Evolutionary conservation across 176 grass and related monocot genomes (phyloP), one percentile per base, ranked within the genome.

Genomic region (Oryza glumipatula): DNA sequence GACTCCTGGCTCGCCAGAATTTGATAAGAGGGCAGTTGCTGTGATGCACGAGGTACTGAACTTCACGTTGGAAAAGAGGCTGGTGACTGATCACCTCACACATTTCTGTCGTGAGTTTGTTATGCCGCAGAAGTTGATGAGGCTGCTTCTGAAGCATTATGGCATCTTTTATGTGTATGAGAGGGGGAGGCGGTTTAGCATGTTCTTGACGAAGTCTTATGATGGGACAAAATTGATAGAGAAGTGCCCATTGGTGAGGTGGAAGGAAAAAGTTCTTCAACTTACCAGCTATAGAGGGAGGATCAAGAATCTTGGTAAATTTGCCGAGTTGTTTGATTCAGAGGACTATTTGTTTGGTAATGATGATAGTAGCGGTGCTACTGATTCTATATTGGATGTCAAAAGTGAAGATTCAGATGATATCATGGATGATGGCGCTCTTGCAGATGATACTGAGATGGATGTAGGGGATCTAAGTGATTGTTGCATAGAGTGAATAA

Each of bases 81-180:
- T 98, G 68, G 95, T 98, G 61, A 98, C 92, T 0, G 91, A 98
- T 80, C 91, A 98, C 46, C 90, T 95, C 48, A 98, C 95, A 0
- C 90, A 93, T 83, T 98, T 98, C 74, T 80, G 91, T 16, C 85
- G 85, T 35, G 95, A 98, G 86, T 93, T 98, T 93, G 89, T 93
- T 38, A 95, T 93, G 95, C 92, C 95, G 9, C 95, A 98, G 74
- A 95, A 98, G 81, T 82, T 97, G 51, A 94, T 92, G 94, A 88
- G 94, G 76, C 65, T 97, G 45, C 83, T 92, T 19, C 76, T 97
- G 82, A 94, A 97, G 81, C 90, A 97, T 79, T 91, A 92, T 79
- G 95, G 90, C 58, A 90, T 97, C 43, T 98, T 98, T 83, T 98
- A 98, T 78, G 91, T 95, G 51, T 98, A 91, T 12, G 95, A 95